Evolutionary conservation across 371 early-diverging fungal genomes (phyloP), one percentile per base, ranked within the genome.

Genomic region (Lichtheimia ornata): DNA sequence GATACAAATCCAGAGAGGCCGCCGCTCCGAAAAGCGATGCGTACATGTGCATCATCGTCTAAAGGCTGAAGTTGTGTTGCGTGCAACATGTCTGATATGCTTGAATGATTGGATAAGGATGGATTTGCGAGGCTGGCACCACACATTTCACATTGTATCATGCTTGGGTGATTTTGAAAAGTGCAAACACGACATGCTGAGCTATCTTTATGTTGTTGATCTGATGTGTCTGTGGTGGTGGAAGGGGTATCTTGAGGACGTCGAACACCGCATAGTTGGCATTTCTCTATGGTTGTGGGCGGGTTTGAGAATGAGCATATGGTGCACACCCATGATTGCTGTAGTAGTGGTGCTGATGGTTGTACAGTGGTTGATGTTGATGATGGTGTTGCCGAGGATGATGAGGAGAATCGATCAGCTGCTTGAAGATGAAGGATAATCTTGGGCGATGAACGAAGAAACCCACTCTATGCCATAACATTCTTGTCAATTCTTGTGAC

Each of bases 61-160:
- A 53, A 14, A 1, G 43, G 53, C 2, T 18, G 18, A 0, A 5
- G 47, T 6, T 47, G 18, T 47, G 43, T 22, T 22, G 40, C 40
- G 12, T 28, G 15, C 4, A 41, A 20, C 18, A 30, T 35, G 17
- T 49, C 50, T 24, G 59, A 59, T 59, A 59, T 50, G 24, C 54
- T 54, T 5, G 53, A 30, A 51, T 58, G 44, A 1, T 58, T 50
- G 25, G 57, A 43, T 53, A 56, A 47, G n/a, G 63, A 41, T 13
- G 58, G 51, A 3, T 59, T 51, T 0, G 66, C 64, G 4, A 91
- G 74, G 58, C 81, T 74, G 0, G 84, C 70, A 27, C 83, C 89
- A 67, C 94, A 93, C 65, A 93, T 83, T 59, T 91, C 94, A 69
- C 97, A 96, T 15, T 79, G 77, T 4, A 77, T 65, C 86, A 93